Percentiles rank a stretch among this genome's conserved stretches.
Evolutionary conservation across 1,139 yeast species (phyloP).

Genomic region (Eremothecium cymbalariae): DNA sequence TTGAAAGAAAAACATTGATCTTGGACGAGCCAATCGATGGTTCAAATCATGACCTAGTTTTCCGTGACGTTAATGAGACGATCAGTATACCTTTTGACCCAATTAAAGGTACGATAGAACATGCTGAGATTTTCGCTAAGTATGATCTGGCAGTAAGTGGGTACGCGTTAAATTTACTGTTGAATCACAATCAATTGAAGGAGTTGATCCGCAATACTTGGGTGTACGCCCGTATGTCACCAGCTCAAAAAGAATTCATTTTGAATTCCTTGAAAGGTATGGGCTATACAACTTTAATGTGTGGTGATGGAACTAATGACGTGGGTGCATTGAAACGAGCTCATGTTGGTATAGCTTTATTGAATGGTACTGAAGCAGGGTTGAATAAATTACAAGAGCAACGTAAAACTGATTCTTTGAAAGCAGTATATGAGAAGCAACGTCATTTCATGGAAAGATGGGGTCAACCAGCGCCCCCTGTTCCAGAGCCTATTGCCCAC

Average conservation of each 20-base stretch:
- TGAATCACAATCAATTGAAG: slow-evolving; percentile 56
- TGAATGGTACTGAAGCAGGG: slow-evolving; percentile 95
- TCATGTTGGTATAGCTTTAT: slow-evolving; percentile 91
- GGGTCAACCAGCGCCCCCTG: slow-evolving; percentile 78
- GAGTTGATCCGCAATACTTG: slow-evolving; percentile 80
- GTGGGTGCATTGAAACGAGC: slow-evolving; percentile 99
- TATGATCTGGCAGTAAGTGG: slow-evolving; percentile 93
- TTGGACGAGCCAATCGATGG: slow-evolving; percentile 74
- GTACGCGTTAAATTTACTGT: slow-evolving; percentile 65
- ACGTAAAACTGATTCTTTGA: slow-evolving; percentile 56
- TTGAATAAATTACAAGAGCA: slow-evolving; percentile 83
- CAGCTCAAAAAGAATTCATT: slow-evolving; percentile 87
- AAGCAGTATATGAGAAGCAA: slow-evolving; percentile 77
- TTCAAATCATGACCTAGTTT: slow-evolving; percentile 55
- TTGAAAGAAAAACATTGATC: slow-evolving; percentile 73
- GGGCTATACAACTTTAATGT: slow-evolving; percentile 93
- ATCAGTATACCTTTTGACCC: slow-evolving; percentile 61
- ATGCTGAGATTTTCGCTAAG: slow-evolving; percentile 45
- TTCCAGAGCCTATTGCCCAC: slow-evolving; percentile 82
- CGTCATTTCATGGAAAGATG: slow-evolving; percentile 67
- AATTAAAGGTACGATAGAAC: slow-evolving; percentile 46
- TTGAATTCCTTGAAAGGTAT: slow-evolving; percentile 74
- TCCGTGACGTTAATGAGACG: slow-evolving; percentile 81
- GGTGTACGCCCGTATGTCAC: slow-evolving; percentile 98
- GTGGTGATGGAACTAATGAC: slow-evolving; percentile 99